Percentiles rank a stretch among this genome's conserved stretches.
phyloP scores from a whole-genome alignment of 2,329 filamentous ascomycete genomes.

The Pestalotiopsis sp. region DNA sequence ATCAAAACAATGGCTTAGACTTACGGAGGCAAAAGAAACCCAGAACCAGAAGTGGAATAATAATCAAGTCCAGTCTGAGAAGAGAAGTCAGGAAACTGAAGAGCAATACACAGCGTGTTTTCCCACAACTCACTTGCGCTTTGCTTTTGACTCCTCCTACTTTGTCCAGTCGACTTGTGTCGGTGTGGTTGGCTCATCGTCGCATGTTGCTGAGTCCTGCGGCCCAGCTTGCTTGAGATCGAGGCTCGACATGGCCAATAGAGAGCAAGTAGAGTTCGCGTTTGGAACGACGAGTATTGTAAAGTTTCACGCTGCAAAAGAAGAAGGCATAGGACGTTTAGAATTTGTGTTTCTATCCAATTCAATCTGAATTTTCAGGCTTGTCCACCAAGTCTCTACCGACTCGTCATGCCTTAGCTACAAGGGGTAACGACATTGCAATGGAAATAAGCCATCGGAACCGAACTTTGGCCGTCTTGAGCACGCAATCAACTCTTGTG shows the following conservation, averaged over 20 bases:
- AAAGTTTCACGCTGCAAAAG: too few species aligned
- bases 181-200: background rate
- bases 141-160: conserved; percentile 19
- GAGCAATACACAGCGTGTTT: too few species aligned
- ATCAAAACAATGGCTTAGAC: background rate
- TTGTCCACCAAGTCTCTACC: too few species aligned
- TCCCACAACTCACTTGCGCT: conserved; percentile 18
- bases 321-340: too few species aligned
- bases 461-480: background rate
- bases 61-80: conserved; percentile 9
- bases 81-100: background rate
- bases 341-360: too few species aligned
- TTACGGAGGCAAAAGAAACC: conserved; percentile 18
- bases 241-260: background rate
- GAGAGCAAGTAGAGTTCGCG: too few species aligned
- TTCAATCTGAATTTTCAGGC: background rate
- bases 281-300: too few species aligned
- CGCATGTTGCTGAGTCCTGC: background rate
- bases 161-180: conserved; percentile 17
- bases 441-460: background rate
- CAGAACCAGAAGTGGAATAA: conserved; percentile 12
- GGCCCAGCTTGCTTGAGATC: background rate
- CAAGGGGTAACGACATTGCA: background rate
- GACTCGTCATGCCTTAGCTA: background rate
- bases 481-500: background rate